phyloP scores from a whole-genome alignment of 345 rosid genomes.

The Eucalyptus viminalis region DNA sequence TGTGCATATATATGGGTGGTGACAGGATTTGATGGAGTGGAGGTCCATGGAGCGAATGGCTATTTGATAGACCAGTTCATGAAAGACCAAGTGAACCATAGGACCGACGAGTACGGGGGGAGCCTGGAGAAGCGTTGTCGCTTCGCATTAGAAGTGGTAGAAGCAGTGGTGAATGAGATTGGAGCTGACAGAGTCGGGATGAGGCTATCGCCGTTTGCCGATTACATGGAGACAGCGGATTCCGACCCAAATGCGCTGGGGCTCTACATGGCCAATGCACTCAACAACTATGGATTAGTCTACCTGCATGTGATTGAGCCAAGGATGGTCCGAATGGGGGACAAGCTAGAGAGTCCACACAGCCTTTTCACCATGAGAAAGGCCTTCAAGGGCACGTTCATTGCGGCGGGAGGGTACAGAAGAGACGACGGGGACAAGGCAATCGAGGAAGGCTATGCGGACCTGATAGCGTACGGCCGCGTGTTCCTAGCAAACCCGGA shows the following conservation, averaged over 20 bases:
- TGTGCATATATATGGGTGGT: not conserved
- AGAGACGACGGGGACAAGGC: not conserved
- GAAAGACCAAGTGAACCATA: conserved; percentile 25
- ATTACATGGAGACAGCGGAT: conserved; percentile 1
- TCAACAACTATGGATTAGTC: not conserved
- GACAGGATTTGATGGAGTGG: conserved; percentile 19
- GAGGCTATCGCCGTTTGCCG: conserved; percentile 4
- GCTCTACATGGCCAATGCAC: not conserved
- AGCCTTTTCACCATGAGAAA: not conserved
- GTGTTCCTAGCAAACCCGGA: conserved; percentile 4
- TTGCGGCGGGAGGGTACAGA: not conserved
- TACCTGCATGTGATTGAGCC: conserved; percentile 1
- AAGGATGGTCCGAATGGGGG: not conserved
- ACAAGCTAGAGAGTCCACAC: not conserved
- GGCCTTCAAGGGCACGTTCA: conserved; percentile 3
- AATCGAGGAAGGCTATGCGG: not conserved
- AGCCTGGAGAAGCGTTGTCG: conserved; percentile 7
- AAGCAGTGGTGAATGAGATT: not conserved
- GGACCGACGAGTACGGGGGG: conserved; percentile 20
- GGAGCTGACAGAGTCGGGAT: conserved; percentile 2
- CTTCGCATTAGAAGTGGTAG: not conserved
- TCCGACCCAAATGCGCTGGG: conserved; percentile 15
- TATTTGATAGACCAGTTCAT: conserved; percentile 37
- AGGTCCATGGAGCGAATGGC: conserved; percentile 17
- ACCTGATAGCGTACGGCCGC: conserved; percentile 1